These are phyloP conservation scores for Talaromyces trachyspermus DNA, from an alignment of 495 filamentous ascomycete species.

Conservation along the genomic window DNA sequence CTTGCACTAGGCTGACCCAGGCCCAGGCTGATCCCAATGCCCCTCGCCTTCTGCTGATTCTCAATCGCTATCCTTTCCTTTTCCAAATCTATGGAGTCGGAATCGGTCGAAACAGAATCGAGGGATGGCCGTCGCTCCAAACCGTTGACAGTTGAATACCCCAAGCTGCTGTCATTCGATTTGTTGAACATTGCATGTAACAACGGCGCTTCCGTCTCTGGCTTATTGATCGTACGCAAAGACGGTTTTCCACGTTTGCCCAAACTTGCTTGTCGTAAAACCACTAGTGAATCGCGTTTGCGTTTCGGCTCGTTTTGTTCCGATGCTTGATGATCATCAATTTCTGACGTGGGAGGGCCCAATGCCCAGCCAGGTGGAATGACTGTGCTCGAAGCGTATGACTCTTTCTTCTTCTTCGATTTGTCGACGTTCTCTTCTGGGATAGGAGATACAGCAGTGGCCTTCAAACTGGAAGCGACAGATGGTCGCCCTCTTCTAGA, in stretches of 20 bases:
- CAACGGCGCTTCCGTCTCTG: background rate
- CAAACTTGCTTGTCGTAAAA: slow-evolving; percentile 73
- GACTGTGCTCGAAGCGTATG: slow-evolving; percentile 73
- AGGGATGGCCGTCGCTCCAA: background rate
- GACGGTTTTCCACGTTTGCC: slow-evolving; percentile 68
- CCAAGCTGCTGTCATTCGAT: slow-evolving; percentile 1
- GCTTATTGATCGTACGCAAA: slow-evolving; percentile 49
- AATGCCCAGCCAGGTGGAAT: slow-evolving; percentile 67
- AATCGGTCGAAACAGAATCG: slow-evolving; percentile 5
- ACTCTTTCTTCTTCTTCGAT: slow-evolving; percentile 46
- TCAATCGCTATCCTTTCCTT: slow-evolving; percentile 5
- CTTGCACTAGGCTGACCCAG: slow-evolving; percentile 16
- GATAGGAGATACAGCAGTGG: slow-evolving; percentile 78
- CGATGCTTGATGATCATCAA: slow-evolving; percentile 33
- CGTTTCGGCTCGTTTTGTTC: slow-evolving; percentile 36
- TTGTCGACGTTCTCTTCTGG: slow-evolving; percentile 67
- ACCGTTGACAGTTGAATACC: background rate
- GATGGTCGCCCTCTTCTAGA: slow-evolving; percentile 66
- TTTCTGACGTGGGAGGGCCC: slow-evolving; percentile 42
- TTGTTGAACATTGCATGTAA: slow-evolving; percentile 4
- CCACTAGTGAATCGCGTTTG: slow-evolving; percentile 49
- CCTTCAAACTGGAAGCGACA: slow-evolving; percentile 49
- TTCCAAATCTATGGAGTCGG: slow-evolving; percentile 6
- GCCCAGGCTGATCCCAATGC: background rate
- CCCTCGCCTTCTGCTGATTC: slow-evolving; percentile 1